Conservation (phyloP, 306 rosid species). For the Casuarina cunninghamiana region DNA sequence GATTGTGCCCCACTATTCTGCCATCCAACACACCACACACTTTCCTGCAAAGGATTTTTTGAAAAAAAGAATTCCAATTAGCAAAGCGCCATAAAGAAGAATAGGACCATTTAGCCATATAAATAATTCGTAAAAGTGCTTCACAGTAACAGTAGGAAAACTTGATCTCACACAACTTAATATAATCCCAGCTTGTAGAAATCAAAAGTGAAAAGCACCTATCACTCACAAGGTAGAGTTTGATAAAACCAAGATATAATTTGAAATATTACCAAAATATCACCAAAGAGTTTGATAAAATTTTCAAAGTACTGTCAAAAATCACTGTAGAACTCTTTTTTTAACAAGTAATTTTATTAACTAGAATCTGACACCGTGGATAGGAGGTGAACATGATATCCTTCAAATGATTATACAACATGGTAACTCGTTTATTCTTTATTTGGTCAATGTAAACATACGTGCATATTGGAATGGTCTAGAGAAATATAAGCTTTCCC, state of each 20-base stretch:
- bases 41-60: constrained; percentile 34
- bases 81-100: constrained; percentile 1
- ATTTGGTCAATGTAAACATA: too few species aligned
- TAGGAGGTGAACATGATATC: too few species aligned
- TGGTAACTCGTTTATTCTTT: too few species aligned
- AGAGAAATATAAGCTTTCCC: neutral
- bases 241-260: too few species aligned
- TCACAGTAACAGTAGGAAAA: neutral
- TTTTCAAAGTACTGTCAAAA: neutral
- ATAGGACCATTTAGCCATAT: constrained; percentile 6
- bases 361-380: too few species aligned
- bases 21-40: constrained; percentile 68
- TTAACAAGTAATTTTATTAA: neutral
- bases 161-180: neutral
- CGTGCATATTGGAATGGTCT: too few species aligned
- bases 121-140: neutral
- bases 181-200: neutral
- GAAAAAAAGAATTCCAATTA: constrained; percentile 8
- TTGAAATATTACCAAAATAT: neutral
- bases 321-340: neutral
- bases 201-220: neutral
- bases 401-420: too few species aligned
- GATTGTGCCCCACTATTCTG: constrained; percentile 36
- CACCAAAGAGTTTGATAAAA: neutral
- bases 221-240: neutral